Base-by-base conservation (phyloP, 169 alveolate genomes). In the Cystoisospora suis region DNA sequence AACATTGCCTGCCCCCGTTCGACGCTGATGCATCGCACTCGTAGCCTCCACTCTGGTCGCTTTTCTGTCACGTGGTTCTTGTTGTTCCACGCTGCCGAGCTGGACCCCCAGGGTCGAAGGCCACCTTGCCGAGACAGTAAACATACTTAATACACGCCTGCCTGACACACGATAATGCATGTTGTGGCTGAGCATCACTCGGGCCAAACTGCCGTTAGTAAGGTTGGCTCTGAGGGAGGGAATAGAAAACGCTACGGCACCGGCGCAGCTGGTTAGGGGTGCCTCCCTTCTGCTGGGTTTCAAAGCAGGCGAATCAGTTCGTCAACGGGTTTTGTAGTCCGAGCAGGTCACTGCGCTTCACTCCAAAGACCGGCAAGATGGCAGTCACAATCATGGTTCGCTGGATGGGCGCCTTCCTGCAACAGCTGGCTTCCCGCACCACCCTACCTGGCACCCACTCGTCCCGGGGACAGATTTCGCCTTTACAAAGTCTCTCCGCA, bases 401-500 rank as follows among this genome's bases (percentile, higher is more conserved):
- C 90, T 32, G 38, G 44, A 23, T 9, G 29, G n/a, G 58, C 89
- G 40, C 44, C 79, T n/a, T n/a, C 59, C 42, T 29, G 65, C 42
- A 36, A 38, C 6, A 20, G 44, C 32, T 34, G 44, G 32, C 44
- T 4, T 44, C 46, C 77, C 38, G 36, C 20, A 17, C 12, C 72
- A 12, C 15, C 49, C 34, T 80, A 89, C 93, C 93, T 0, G 93
- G 93, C 0, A 89, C 47, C 93, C 93, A 89, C 46, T 89, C 93
- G 0, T 89, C 90, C 46, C 93, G 79, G 9, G 93, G 93, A 69
- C 90, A 85, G 29, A 89, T 89, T 49, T 89, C 93, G 23, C 93
- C 93, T 40, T 89, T 89, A 27, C 88, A 79, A 75, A 89, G 79
- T 20, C 93, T 23, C 46, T 89, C 93, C 15, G 90, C 90, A 3